phyloP scores from a whole-genome alignment of 2,329 filamentous ascomycete genomes.

The Fusarium sp. region DNA sequence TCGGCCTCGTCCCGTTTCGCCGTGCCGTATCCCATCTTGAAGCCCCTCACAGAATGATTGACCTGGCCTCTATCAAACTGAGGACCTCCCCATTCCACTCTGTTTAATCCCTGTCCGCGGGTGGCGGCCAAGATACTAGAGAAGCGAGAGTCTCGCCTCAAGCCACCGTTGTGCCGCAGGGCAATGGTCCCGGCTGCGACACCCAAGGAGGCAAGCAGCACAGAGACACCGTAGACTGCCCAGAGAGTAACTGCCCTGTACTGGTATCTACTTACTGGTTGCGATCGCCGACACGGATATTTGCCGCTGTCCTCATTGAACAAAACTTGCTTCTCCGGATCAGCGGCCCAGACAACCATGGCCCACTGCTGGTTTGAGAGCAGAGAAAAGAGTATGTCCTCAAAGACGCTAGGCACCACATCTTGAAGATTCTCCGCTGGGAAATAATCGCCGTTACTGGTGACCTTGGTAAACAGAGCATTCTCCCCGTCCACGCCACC shows the following conservation, averaged over 20 bases:
- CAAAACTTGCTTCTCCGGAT: not conserved
- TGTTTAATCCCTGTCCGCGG: not conserved
- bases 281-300: not conserved
- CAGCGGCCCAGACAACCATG: not conserved
- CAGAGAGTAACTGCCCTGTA: not conserved
- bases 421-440: not conserved
- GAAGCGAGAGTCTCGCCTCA: not conserved
- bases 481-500: too few species aligned
- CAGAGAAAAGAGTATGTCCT: not conserved
- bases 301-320: not conserved
- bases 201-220: not conserved
- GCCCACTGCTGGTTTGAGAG: not conserved
- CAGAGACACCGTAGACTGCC: not conserved
- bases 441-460: not conserved
- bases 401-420: not conserved
- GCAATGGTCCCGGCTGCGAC: not conserved
- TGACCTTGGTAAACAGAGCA: not conserved
- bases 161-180: not conserved
- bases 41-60: not conserved
- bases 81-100: not conserved
- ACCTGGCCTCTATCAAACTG: not conserved
- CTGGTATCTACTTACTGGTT: not conserved
- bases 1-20: not conserved
- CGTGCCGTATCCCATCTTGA: not conserved
- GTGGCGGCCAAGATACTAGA: constrained; percentile 5